These are phyloP conservation scores for Tolypocladium capitatum DNA, from an alignment of 2,329 filamentous ascomycete species.

Conservation along the genomic window DNA sequence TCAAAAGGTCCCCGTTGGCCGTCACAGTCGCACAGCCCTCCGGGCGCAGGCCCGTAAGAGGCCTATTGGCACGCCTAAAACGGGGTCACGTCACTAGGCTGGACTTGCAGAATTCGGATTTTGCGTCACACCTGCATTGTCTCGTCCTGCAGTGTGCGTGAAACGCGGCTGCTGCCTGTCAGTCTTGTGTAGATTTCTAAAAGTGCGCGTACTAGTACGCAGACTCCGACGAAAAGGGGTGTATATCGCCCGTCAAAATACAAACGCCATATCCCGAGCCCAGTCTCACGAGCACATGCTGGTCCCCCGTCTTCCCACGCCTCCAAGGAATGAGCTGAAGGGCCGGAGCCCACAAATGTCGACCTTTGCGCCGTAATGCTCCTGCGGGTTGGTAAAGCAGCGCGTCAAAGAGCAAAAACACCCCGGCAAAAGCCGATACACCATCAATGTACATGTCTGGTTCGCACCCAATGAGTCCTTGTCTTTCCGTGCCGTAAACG, in stretches of 20 bases:
- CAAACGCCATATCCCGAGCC: not conserved
- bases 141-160: no score
- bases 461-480: not conserved
- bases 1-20: not conserved
- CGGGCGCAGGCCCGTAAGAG: no score
- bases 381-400: not conserved
- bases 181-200: no score
- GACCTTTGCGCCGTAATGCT: no score
- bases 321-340: not conserved
- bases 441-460: not conserved
- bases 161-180: not conserved
- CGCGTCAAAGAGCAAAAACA: not conserved
- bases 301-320: not conserved
- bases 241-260: not conserved
- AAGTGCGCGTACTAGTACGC: no score
- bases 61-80: no score
- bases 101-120: no score
- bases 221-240: not conserved
- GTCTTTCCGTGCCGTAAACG: constrained; percentile 1
- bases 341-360: not conserved
- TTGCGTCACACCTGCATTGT: no score
- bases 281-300: no score
- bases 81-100: no score
- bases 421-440: not conserved
- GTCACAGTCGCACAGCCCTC: no score